Evolutionary conservation across 176 grass and related monocot genomes (phyloP), one percentile per base, ranked within the genome.

Genomic region (Oryza officinalis): DNA sequence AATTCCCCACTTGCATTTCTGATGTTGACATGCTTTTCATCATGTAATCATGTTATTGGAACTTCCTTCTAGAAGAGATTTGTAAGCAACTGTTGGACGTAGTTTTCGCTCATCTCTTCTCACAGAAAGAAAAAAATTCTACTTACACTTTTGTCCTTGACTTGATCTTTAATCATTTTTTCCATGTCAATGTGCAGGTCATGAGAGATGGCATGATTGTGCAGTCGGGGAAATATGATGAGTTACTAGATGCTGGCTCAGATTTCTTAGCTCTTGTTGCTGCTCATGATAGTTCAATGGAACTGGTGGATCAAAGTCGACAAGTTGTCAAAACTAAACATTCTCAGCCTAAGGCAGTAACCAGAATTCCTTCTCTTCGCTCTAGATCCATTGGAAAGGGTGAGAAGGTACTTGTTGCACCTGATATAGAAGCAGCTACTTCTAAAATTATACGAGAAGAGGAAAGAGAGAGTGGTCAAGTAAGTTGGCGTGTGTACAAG

Each of bases 201-300:
- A 93, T 98, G 91, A 79, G 83, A 67, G 92, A 92, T 88, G 96
- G 96, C 50, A 79, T 80, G 75, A 91, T 98, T 50, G 89, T 64
- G 22, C 87, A 95, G 23, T 91, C 96, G 20, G 96, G 96, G 61
- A 98, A 95, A 75, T 98, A 95, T 63, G 71, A 80, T 43, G 87
- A 98, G 77, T 75, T 98, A 72, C 82, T 98, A 59, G 31, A 90
- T 54, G 11, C 40, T 33, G 80, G 89, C 12, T 88, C 87, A n/a
- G 83, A 90, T 72, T 98, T 98, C 77, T 83, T 93, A 22, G 86
- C 68, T 72, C 92, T 98, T 28, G 96, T 93, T 76, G 82, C 89
- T 68, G 96, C 96, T 80, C 96, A 98, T 88, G 93, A 95, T 43
- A 95, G 92, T 91, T 95, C 96, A 46, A 98, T 98, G 96, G 96